These are phyloP conservation scores for Sodiomyces alkalinus DNA, from an alignment of 2,329 filamentous ascomycete genomes.

Conservation along the genomic window DNA sequence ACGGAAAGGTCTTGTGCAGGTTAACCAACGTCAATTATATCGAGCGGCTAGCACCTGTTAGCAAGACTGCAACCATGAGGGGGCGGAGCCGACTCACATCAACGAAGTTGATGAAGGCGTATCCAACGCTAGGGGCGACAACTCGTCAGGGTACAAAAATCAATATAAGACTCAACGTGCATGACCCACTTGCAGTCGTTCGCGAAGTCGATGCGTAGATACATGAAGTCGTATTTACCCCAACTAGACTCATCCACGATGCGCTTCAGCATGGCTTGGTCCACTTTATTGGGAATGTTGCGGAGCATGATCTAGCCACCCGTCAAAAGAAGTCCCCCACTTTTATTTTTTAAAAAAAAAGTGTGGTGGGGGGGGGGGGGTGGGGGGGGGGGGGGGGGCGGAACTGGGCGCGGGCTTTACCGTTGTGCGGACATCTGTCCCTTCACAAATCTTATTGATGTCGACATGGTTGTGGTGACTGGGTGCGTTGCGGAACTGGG, in stretches of 20 bases:
- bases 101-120: conserved; percentile 92
- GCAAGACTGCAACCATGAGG: conserved; percentile 6
- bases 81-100: conserved; percentile 39
- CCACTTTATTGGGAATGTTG: conserved; percentile 86
- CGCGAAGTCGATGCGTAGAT: conserved; percentile 77
- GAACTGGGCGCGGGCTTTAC: conserved; percentile 37
- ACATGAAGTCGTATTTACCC: conserved; percentile 88
- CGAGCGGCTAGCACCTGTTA: conserved; percentile 42
- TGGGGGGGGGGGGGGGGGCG: too few species aligned
- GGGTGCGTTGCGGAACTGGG: conserved; percentile 29
- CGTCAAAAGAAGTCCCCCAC: conserved; percentile 1
- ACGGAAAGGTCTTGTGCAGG: neutral
- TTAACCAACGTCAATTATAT: conserved; percentile 52
- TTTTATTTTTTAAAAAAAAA: too few species aligned
- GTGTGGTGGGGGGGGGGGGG: too few species aligned
- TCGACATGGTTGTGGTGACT: conserved; percentile 49
- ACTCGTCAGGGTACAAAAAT: neutral
- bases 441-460: conserved; percentile 42
- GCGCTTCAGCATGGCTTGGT: conserved; percentile 59
- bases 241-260: conserved; percentile 66
- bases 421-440: conserved; percentile 60
- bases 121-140: conserved; percentile 55
- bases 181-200: conserved; percentile 65
- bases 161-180: neutral
- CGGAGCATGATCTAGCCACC: conserved; percentile 70